These are phyloP conservation scores for Solanum medicagineum DNA, from an alignment of 257 asterid genomes.

Conservation along the genomic window DNA sequence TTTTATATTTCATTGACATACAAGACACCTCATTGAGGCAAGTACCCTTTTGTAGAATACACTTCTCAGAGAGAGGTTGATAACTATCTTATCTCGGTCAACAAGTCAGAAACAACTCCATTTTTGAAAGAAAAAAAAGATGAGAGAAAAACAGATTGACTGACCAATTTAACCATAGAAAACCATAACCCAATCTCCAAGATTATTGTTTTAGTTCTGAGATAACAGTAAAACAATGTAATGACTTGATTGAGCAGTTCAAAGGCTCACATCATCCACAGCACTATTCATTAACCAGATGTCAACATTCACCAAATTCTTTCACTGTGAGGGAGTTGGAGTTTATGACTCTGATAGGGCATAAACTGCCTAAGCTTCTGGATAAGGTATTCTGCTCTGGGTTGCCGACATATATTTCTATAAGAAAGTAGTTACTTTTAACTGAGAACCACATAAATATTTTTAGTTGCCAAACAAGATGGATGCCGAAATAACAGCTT, in stretches of 20 bases:
- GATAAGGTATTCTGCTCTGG: not conserved
- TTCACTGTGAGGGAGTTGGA: not conserved
- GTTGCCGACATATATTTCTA: not conserved
- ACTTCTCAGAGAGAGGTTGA: not conserved
- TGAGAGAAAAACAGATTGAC: not conserved
- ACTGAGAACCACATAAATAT: not conserved
- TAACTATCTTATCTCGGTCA: not conserved
- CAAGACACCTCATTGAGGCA: not conserved
- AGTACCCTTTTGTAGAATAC: not conserved
- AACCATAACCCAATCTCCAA: not conserved
- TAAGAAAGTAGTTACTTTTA: not conserved
- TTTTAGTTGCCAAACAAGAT: not conserved
- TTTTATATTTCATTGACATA: not conserved
- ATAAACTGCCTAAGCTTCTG: not conserved
- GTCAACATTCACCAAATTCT: not conserved
- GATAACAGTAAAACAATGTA: not conserved
- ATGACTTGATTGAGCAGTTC: not conserved
- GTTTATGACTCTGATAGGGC: not conserved
- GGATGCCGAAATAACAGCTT: not conserved
- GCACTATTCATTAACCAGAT: not conserved
- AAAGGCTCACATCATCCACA: not conserved
- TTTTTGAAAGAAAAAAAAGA: not conserved
- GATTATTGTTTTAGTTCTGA: not conserved
- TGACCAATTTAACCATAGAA: not conserved
- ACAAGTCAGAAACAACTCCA: not conserved